These are phyloP conservation scores for Euphrasia arctica DNA, from an alignment of 305 asterid species.

Conservation along the genomic window DNA sequence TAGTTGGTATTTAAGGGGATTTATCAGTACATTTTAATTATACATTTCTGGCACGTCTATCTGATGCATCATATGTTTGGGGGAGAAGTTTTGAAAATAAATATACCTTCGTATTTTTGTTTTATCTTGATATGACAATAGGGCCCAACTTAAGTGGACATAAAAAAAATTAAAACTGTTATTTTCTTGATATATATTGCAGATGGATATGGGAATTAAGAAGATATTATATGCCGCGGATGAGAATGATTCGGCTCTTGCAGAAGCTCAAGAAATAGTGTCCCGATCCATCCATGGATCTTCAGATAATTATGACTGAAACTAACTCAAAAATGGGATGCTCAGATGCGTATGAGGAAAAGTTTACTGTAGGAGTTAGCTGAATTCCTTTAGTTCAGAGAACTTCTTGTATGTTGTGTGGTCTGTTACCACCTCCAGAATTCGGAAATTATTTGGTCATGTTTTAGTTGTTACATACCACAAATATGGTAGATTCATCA, in stretches of 20 bases:
- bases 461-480: not conserved
- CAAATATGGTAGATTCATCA: not conserved
- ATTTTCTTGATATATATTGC: slow-evolving; percentile 32
- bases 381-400: not conserved
- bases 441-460: not conserved
- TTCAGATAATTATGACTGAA: slow-evolving; percentile 11
- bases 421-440: not conserved
- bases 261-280: slow-evolving; percentile 78
- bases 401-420: not conserved
- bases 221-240: slow-evolving; percentile 80
- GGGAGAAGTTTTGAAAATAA: not conserved
- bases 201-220: slow-evolving; percentile 72
- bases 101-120: not conserved
- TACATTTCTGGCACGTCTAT: not conserved
- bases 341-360: not conserved
- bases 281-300: slow-evolving; percentile 29
- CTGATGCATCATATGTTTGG: not conserved
- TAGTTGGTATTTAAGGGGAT: not conserved
- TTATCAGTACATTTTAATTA: too few relatives aligned
- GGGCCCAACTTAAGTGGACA: not conserved
- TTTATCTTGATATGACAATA: not conserved
- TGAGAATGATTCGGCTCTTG: slow-evolving; percentile 67
- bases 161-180: not conserved
- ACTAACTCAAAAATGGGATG: not conserved
- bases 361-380: not conserved